A percentile compares a stretch with the other conserved stretches of the same genome.
These are phyloP conservation scores for Suaeda aralocaspica DNA, from an alignment of 148 eudicot species.

Conservation along the genomic window DNA sequence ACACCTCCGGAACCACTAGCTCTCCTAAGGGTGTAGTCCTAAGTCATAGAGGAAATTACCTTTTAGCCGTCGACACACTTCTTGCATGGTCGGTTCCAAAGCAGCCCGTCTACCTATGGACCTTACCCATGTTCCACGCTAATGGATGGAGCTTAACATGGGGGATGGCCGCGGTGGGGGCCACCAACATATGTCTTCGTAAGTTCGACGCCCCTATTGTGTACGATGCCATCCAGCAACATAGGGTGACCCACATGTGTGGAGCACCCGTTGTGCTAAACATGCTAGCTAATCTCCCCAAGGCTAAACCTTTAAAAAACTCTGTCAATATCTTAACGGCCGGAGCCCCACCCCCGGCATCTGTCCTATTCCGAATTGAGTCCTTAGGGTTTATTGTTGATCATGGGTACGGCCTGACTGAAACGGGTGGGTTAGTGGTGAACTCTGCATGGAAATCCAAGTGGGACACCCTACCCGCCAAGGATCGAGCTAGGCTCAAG, in stretches of 20 bases:
- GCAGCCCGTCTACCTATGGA: constrained; percentile 38
- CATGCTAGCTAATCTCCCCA: constrained; percentile 20
- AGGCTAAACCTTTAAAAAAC: constrained; percentile 5
- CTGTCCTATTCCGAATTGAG: constrained; percentile 30
- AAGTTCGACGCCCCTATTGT: constrained; percentile 34
- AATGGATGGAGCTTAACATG: constrained; percentile 49
- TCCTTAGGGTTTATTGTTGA: constrained; percentile 37
- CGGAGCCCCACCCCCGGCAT: constrained; percentile 45
- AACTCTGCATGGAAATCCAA: constrained; percentile 38
- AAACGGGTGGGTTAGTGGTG: constrained; percentile 26
- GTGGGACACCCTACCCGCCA: constrained; percentile 32
- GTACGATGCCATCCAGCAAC: constrained; percentile 20
- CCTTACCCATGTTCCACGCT: constrained; percentile 51
- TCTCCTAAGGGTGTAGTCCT: constrained; percentile 42
- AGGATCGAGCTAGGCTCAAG: constrained; percentile 35
- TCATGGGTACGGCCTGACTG: constrained; percentile 38
- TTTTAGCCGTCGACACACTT: constrained; percentile 29
- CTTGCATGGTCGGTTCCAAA: constrained; percentile 34
- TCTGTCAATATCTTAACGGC: constrained; percentile 27
- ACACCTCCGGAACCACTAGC: constrained; percentile 49
- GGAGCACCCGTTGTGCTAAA: constrained; percentile 43
- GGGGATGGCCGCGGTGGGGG: constrained; percentile 54
- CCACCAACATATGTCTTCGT: constrained; percentile 35
- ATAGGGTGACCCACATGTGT: constrained; percentile 49
- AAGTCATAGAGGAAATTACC: constrained; percentile 35